Base-by-base conservation (phyloP, 2,329 filamentous ascomycete species). In the Venturia pyrina region DNA sequence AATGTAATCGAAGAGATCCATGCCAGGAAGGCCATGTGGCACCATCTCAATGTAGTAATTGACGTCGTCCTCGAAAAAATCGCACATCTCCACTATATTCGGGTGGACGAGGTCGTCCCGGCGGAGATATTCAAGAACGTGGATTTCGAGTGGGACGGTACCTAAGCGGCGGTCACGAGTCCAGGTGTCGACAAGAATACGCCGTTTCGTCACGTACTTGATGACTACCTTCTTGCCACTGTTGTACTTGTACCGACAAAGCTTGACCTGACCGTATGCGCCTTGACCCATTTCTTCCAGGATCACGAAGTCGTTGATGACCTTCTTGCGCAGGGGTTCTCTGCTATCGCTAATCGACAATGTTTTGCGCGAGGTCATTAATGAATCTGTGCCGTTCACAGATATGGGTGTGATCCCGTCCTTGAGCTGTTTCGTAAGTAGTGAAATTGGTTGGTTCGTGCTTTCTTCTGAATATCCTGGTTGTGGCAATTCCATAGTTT, bases 11-110 rank as follows among this genome's bases (percentile, higher is more conserved):
- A 99, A 99, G 1, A 99, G 83, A 75, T 99, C 95, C 93, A 99
- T 98, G 15, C 95, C 95, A 0, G 95, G 95, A 46, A 97, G 81
- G 1, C 95, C 95, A 72, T 98, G 95, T 0, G 95, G 95, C 17
- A 90, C 83, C 91, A 98, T 99, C 76, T 98, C 95, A 71, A 99
- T 99, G 77, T 99, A 99, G 78, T 99, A 99, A 74, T 99, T 98
- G 71, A 87, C 82, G 69, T 91, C 87, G 70, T 96, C 91, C 75
- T 88, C 86, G 71, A 88, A 88, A 74, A 88, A 88, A 63, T 87
- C 85, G 63, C 84, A 81, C 86, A 88, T 88, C 71, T 87, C 85
- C 56, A 88, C 85, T 68, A 88, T 88, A 68, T 88, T 88, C 2
- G 83, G 81, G 71, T 88, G 86, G 67, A 81, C 82, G 68, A 86